phyloP scores from a whole-genome alignment of 129 eudicot genomes.

The Arctium lappa region DNA sequence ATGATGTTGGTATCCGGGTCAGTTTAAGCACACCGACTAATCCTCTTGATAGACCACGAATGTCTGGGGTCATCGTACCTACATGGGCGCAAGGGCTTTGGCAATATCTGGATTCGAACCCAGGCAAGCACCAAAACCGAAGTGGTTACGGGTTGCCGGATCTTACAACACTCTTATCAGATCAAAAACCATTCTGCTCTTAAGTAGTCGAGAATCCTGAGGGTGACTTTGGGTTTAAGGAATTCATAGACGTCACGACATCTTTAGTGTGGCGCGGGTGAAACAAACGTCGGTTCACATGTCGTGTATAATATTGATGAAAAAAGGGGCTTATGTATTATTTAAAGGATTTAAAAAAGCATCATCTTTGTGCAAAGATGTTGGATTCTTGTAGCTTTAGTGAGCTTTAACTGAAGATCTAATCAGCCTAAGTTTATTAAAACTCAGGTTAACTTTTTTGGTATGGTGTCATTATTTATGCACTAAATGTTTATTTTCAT shows the following conservation, averaged over 20 bases:
- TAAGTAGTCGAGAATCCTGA: neutral
- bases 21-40: neutral
- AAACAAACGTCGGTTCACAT: constrained; percentile 23
- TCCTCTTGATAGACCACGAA: neutral
- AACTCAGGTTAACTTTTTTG: neutral
- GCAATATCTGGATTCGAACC: too few species aligned
- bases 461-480: neutral
- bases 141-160: neutral
- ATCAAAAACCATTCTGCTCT: neutral
- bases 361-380: constrained; percentile 22
- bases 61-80: neutral
- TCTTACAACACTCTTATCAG: neutral
- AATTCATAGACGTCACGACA: neutral
- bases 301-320: constrained; percentile 3
- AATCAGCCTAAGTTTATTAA: constrained; percentile 5
- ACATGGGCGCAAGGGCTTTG: neutral
- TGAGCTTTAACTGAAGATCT: constrained; percentile 21
- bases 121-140: too few species aligned
- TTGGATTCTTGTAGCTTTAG: constrained; percentile 28
- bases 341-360: constrained; percentile 18
- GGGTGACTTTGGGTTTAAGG: constrained; percentile 19
- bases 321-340: neutral
- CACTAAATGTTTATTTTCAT: neutral
- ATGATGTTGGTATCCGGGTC: neutral
- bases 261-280: constrained; percentile 23